Base-by-base conservation (phyloP, 1,284 basidiomycete genomes). In the Quambalaria eucalypti region DNA sequence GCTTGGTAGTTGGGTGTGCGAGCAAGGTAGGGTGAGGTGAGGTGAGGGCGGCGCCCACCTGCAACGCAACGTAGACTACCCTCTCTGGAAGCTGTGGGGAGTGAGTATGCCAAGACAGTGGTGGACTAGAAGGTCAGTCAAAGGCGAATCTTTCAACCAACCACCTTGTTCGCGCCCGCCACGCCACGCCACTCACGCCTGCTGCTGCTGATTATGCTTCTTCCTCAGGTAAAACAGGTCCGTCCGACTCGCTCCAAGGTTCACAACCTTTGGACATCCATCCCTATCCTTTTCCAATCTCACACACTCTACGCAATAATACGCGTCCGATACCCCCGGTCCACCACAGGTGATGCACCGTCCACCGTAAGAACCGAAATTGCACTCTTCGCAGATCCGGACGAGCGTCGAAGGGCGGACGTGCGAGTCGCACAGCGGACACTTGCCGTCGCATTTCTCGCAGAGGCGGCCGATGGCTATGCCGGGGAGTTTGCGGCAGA, bases 361-460 rank as follows among this genome's bases (percentile, higher is more conserved):
- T 55, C 91, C 90, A 26, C 92, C 91, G 74, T 92, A 95, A 52
- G 90, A 92, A 58, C 95, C 95, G 57, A 77, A 98, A 77, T 97
- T 97, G 79, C 95, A 98, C 79, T 98, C 93, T 76, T 98, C 95
- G 77, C 95, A 98, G 70, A 97, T 95, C 69, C 91, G 85, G 55
- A 98, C 95, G 56, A 98, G 82, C 16, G 93, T 96, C 79, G 95
- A 90, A 59, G 95, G 95, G 65, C 95, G 85, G 57, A 99, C 95
- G 78, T 97, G 97, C 56, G 93, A 98, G 79, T 99, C 95, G 79
- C 95, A 99, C 55, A 98, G 89, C 9, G 95, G 95, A 77, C 93
- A 99, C 84, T 97, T 97, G 51, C 95, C 95, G 76, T 99, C 95
- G 73, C 92, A 96, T 77, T 97, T 97, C 78, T 99, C 95, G 78